Conservation (phyloP, 2,329 filamentous ascomycete genomes). For the Talaromyces marneffei region DNA sequence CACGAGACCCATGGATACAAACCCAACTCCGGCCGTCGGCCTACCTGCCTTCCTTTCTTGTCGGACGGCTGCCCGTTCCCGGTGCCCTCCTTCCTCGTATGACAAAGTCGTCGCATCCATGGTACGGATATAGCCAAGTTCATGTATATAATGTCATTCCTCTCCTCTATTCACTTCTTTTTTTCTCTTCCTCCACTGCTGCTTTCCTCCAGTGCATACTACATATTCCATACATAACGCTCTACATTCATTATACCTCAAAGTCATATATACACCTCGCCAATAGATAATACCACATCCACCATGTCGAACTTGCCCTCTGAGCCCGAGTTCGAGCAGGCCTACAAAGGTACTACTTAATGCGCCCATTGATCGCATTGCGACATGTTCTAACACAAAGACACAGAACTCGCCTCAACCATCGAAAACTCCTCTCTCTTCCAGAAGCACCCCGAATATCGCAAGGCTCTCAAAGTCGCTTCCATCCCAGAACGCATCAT, state of each 20-base stretch:
- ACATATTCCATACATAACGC: not conserved
- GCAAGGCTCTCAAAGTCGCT: conserved; percentile 78
- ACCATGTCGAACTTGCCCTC: conserved; percentile 73
- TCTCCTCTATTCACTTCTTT: not conserved
- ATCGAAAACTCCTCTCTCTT: conserved; percentile 93
- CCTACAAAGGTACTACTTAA: conserved; percentile 78
- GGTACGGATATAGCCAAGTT: not conserved
- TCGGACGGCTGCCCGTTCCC: not conserved
- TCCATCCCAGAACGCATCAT: conserved; percentile 91
- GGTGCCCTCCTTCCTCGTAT: not conserved
- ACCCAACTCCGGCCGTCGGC: not conserved
- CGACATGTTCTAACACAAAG: not conserved
- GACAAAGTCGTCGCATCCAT: not conserved
- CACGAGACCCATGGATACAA: not conserved
- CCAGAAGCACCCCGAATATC: conserved; percentile 89
- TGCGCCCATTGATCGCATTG: not conserved
- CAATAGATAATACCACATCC: not conserved
- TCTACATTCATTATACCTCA: not conserved
- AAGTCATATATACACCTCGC: not conserved
- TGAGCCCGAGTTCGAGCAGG: conserved; percentile 98
- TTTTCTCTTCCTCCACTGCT: not conserved
- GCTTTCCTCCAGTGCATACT: not conserved
- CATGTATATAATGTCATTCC: not conserved
- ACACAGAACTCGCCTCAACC: conserved; percentile 80
- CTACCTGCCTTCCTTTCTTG: not conserved